These are phyloP conservation scores for Penstemon newberryi DNA, from an alignment of 257 asterid genomes.

Conservation along the genomic window DNA sequence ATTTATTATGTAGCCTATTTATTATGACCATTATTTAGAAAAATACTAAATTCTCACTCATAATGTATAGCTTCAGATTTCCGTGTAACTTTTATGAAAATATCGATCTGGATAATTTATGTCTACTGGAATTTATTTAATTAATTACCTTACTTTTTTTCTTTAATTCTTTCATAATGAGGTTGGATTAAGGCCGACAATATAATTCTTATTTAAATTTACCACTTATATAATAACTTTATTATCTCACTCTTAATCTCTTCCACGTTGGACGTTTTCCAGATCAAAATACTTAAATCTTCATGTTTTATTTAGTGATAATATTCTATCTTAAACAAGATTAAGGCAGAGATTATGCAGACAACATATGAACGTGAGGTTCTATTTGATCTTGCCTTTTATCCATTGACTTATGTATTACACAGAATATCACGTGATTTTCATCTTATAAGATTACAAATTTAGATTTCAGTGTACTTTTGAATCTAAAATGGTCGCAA, in stretches of 20 bases:
- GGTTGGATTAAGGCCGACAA: conserved; percentile 40
- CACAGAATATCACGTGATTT: conserved; percentile 14
- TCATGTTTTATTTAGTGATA: neutral
- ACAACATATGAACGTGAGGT: conserved; percentile 7
- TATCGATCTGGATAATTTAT: neutral
- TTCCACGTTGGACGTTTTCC: too few species aligned
- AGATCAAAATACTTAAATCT: too few species aligned
- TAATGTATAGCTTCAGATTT: too few species aligned
- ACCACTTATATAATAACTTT: neutral
- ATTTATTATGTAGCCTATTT: too few species aligned
- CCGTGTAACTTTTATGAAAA: neutral
- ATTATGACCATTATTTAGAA: too few species aligned
- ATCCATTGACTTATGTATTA: neutral
- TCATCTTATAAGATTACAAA: neutral
- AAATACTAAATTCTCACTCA: too few species aligned
- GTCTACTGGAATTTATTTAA: conserved; percentile 4
- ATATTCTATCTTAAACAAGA: neutral
- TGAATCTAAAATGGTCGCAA: neutral
- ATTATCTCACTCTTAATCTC: neutral
- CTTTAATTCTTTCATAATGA: conserved; percentile 26
- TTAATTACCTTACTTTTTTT: conserved; percentile 7
- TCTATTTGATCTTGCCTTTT: neutral
- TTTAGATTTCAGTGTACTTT: neutral
- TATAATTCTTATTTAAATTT: neutral
- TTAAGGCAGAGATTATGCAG: conserved; percentile 16